Evolutionary conservation across 2,329 filamentous ascomycete species (phyloP).

Genomic region (Graphiopsis chlorocephala): DNA sequence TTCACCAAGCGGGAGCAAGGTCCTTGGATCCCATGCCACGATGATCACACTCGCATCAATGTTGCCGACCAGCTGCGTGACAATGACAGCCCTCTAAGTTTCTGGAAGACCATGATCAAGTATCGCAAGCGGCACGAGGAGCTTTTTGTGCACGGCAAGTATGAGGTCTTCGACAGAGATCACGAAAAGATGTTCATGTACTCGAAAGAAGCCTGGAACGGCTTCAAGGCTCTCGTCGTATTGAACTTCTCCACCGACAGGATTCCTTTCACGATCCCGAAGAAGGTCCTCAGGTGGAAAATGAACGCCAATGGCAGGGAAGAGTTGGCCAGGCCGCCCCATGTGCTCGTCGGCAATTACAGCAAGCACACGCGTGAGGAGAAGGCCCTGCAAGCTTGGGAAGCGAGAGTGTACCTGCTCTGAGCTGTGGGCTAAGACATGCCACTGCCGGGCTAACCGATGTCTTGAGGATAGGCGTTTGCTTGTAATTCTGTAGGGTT

Average conservation of each 20-base stretch:
- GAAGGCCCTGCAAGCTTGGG: conserved; percentile 34
- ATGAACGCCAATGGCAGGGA: conserved; percentile 18
- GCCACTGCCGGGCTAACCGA: conserved; percentile 13
- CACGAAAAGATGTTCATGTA: conserved; percentile 55
- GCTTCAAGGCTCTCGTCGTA: conserved; percentile 34
- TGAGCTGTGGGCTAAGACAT: conserved; percentile 8
- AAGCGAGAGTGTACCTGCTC: conserved; percentile 39
- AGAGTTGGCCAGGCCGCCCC: neutral
- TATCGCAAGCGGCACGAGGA: conserved; percentile 61
- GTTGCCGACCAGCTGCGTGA: conserved; percentile 54
- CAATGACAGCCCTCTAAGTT: conserved; percentile 55
- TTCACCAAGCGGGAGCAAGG: conserved; percentile 55
- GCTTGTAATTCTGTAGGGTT: conserved; percentile 12
- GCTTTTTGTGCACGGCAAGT: conserved; percentile 66
- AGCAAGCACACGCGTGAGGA: conserved; percentile 36
- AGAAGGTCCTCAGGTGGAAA: conserved; percentile 1
- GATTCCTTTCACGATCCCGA: conserved; percentile 14
- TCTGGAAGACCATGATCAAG: conserved; percentile 54
- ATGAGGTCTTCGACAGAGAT: conserved; percentile 53
- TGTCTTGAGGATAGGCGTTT: conserved; percentile 14
- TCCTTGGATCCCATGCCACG: conserved; percentile 71
- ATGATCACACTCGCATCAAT: conserved; percentile 61
- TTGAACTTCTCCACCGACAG: conserved; percentile 39
- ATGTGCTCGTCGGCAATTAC: conserved; percentile 40
- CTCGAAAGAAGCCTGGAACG: conserved; percentile 34